Evolutionary conservation across 345 rosid species (phyloP).

Genomic region (Gossypium turneri): DNA sequence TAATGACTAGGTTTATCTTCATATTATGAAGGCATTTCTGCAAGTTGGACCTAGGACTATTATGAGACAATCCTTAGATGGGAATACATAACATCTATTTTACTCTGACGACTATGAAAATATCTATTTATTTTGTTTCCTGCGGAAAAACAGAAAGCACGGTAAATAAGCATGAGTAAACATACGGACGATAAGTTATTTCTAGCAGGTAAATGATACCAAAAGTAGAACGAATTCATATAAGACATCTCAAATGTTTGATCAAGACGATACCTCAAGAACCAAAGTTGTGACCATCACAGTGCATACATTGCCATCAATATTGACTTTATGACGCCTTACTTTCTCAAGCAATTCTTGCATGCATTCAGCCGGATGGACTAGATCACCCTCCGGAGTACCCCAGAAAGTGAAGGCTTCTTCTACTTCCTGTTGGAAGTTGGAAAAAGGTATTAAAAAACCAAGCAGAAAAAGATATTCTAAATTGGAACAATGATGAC

Average conservation of each 20-base stretch:
- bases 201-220: neutral
- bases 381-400: constrained; percentile 69
- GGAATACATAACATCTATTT: neutral
- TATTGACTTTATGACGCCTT: constrained; percentile 73
- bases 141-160: neutral
- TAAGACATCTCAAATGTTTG: neutral
- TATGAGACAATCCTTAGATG: neutral
- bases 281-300: constrained; percentile 95
- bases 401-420: constrained; percentile 93
- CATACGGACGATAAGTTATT: neutral
- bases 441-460: constrained; percentile 6
- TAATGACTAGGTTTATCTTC: neutral
- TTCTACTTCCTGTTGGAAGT: constrained; percentile 73
- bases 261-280: constrained; percentile 62
- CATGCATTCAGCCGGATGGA: constrained; percentile 99
- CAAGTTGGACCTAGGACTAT: neutral
- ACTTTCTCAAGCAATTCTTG: constrained; percentile 91
- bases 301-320: constrained; percentile 91
- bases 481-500: neutral
- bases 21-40: neutral
- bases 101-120: neutral
- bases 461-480: neutral
- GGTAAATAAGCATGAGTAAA: neutral
- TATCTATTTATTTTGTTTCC: neutral
- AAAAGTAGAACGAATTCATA: neutral